Evolutionary conservation across 1,284 basidiomycete genomes (phyloP).

Genomic region (Cystobasidium pallidum): DNA sequence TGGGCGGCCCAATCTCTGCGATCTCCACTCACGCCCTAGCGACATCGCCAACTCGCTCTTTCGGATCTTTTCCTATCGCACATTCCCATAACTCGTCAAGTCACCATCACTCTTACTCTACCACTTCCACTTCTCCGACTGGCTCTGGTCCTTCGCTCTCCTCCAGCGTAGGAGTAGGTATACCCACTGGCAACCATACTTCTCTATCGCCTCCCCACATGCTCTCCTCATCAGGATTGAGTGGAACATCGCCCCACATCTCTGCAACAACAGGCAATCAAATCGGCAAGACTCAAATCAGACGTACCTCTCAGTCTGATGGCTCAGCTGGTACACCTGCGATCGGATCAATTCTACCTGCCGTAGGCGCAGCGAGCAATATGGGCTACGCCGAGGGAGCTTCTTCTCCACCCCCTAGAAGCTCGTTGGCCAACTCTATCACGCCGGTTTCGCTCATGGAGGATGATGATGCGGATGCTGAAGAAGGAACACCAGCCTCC

Average conservation of each 20-base stretch:
- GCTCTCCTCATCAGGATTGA: not conserved
- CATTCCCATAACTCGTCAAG: constrained; percentile 11
- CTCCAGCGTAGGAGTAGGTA: constrained; percentile 9
- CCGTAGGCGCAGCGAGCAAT: constrained; percentile 1
- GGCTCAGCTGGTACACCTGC: constrained; percentile 4
- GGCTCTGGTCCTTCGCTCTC: constrained; percentile 4
- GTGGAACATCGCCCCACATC: constrained; percentile 16
- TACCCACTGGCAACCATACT: not conserved
- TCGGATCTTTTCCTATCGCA: constrained; percentile 29
- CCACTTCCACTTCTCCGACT: constrained; percentile 7
- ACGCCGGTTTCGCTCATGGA: constrained; percentile 31
- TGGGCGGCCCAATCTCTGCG: constrained; percentile 14
- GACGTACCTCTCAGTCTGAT: constrained; percentile 35
- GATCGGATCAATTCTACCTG: not conserved
- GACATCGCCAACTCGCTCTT: constrained; percentile 38
- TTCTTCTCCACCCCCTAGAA: constrained; percentile 27
- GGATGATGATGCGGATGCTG: constrained; percentile 10
- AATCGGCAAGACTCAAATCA: constrained; percentile 36
- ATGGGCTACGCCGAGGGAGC: not conserved
- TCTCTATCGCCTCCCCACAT: constrained; percentile 4
- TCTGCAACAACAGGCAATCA: constrained; percentile 40
- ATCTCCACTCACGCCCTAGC: constrained; percentile 18
- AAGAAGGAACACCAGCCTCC: not conserved
- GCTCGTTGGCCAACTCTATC: constrained; percentile 24
- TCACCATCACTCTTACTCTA: constrained; percentile 24